Percentiles rank a stretch among this genome's conserved stretches.
Evolutionary conservation across 179 eudicot species (phyloP).

Genomic region (Beta corolliflora): DNA sequence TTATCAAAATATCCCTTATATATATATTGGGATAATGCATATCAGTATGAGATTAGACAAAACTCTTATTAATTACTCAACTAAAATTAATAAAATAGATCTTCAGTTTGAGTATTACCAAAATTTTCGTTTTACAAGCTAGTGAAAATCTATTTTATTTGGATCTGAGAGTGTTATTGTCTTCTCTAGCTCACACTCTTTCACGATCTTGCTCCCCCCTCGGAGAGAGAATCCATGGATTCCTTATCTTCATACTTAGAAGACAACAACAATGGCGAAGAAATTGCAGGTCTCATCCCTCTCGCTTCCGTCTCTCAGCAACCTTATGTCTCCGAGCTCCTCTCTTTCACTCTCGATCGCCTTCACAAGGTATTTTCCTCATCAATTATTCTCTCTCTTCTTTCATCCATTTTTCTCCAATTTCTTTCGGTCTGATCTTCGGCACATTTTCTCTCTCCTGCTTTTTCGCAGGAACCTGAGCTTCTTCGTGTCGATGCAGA

Average conservation of each 20-base stretch:
- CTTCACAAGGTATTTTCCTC: slow-evolving; percentile 77
- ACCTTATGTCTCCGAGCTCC: slow-evolving; percentile 96
- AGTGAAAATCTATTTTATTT: neutral
- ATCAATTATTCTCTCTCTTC: neutral
- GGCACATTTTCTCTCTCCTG: neutral
- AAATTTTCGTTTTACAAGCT: too few species aligned
- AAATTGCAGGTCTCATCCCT: slow-evolving; percentile 28
- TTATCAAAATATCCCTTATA: too few species aligned
- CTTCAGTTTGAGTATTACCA: too few species aligned
- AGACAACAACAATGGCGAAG: slow-evolving; percentile 27
- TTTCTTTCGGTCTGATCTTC: too few species aligned
- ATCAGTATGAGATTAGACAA: too few species aligned
- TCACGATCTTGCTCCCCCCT: neutral
- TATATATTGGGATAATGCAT: too few species aligned
- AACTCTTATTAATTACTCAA: too few species aligned
- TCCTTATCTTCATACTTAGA: neutral
- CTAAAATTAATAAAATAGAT: too few species aligned
- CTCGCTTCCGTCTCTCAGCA: slow-evolving; percentile 61
- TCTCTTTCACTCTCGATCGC: slow-evolving; percentile 99
- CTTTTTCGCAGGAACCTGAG: slow-evolving; percentile 79
- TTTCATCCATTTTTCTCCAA: slow-evolving; percentile 8
- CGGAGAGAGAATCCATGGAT: slow-evolving; percentile 16
- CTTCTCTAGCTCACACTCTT: neutral
- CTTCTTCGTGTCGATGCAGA: slow-evolving; percentile 94
- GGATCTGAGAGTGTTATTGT: slow-evolving; percentile 14